These are phyloP conservation scores for Pontederia crassipes DNA, from an alignment of 176 grass and related monocot species.

Conservation along the genomic window DNA sequence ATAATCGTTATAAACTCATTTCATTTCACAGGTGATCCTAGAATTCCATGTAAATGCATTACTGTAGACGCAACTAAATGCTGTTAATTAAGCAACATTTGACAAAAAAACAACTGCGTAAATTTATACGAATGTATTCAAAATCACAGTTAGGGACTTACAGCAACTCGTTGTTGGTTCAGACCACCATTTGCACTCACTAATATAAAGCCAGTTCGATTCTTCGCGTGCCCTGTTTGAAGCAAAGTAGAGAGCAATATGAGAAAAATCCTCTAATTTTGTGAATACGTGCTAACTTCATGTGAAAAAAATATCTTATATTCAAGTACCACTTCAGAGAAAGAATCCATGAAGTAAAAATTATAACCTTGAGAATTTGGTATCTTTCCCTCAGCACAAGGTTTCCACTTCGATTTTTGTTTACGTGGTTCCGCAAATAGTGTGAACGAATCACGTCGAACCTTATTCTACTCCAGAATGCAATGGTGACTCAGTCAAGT, in stretches of 20 bases:
- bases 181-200: slow-evolving; percentile 82
- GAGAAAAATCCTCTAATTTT: neutral
- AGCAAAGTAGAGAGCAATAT: neutral
- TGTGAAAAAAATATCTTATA: neutral
- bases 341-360: neutral
- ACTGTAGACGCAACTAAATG: neutral
- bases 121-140: too few relatives aligned
- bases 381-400: slow-evolving; percentile 59
- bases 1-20: too few relatives aligned
- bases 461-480: slow-evolving; percentile 45
- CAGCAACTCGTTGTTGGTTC: slow-evolving; percentile 86
- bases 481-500: slow-evolving; percentile 4
- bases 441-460: slow-evolving; percentile 21
- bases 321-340: neutral
- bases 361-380: slow-evolving; percentile 30
- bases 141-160: slow-evolving; percentile 25
- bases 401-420: slow-evolving; percentile 52
- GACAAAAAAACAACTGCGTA: too few relatives aligned
- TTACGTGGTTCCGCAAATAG: slow-evolving; percentile 58
- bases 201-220: slow-evolving; percentile 58
- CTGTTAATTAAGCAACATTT: too few relatives aligned
- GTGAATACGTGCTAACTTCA: neutral
- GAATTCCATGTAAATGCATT: too few relatives aligned
- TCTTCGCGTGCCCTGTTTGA: slow-evolving; percentile 33
- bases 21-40: too few relatives aligned